Evolutionary conservation across 2,329 filamentous ascomycete species (phyloP), one percentile per base, ranked within the genome.

Genomic region (Diaporthe ilicicola): DNA sequence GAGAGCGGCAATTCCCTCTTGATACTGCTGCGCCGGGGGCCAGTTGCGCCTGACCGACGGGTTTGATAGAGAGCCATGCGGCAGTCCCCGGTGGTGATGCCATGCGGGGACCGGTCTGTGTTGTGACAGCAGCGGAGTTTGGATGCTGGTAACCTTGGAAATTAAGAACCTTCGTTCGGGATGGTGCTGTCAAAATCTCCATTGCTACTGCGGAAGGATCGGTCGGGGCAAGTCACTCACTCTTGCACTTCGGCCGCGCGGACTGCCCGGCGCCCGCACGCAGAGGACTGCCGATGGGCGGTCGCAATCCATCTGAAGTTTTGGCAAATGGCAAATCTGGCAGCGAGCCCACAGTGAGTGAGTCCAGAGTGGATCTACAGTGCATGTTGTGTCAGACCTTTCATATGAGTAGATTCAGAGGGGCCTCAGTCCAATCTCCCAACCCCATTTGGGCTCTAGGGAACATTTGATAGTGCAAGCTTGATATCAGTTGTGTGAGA

Each of bases 181-280:
- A 53, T 56, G 54, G n/a, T 39, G 54, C 59, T 64, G 59, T 64
- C 59, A 64, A 64, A 50, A 64, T 64, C 44, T 64, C 59, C 12
- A 64, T 8, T 50, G 19, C 59, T 19, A 50, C 59, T 50, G 34
- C 59, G 42, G 59, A 50, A 64, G 29, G 59, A 50, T 64, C 59
- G 59, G 27, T 48, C 59, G 59, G 59, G 27, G 32, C 44, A 50
- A 50, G 44, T n/a, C 7, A 64, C 19, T 50, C 50, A 44, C 59
- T 64, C 50, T 50, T 50, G 27, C n/a, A 50, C 19, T 8, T 48
- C 59, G 59, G 59, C 29, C 24, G 12, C 13, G 44, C 59, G 59
- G 59, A 29, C 59, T 37, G 29, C 29, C 44, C 59, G 59, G 44
- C 44, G 59, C 59, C 59, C 59, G 59, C 44, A 24, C 4, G 29